Base-by-base conservation (phyloP, 345 rosid species). In the Melastoma malabathricum region DNA sequence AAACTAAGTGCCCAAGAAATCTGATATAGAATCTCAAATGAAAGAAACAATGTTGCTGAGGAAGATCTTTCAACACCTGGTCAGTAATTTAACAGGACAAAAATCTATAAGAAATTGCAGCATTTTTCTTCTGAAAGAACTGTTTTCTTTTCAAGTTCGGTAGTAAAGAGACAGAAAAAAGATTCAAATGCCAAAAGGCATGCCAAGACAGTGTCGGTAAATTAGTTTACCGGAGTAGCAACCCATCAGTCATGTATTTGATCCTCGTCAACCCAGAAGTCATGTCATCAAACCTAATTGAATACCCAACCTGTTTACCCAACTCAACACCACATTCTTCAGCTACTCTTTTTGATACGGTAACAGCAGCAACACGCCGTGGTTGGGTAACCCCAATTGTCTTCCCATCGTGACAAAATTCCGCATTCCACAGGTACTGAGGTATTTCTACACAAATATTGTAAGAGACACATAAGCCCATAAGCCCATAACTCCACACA, bases 201-300 rank as follows among this genome's bases (percentile, higher is more conserved):
- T 13, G 54, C 16, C 5, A 13, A 27, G 17, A 15, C 16, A 27
- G 34, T n/a, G 10, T 13, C 43, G 46, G 48, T 47, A 55, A 14
- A 16, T 15, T 66, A 66, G 6, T 27, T 27, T 27, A 90, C 96
- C 94, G 80, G 25, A 85, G 68, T 45, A 90, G 74, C 50, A 86
- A 67, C 19, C 92, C 98, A 73, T 90, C 96, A 0, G 98, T 90
- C 92, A 83, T 78, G 72, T 86, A 90, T 74, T 86, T 86, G 41
- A 90, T 75, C 74, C 79, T 80, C 0, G 98, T 86, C 7, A 70
- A 62, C 48, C 60, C 20, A 7, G 85, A 79, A 66, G 98, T 90
- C 43, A 52, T 55, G 65, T 86, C 94, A 64, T 83, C 82, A 69
- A 89, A 85, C 64, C 95, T 70, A 57, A 85, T 77, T 48, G 95